A percentile compares a stretch with the other conserved stretches of the same genome.
Evolutionary conservation across 352 stramenopile genomes (phyloP).

Genomic region (Thalassiosira mediterranea): DNA sequence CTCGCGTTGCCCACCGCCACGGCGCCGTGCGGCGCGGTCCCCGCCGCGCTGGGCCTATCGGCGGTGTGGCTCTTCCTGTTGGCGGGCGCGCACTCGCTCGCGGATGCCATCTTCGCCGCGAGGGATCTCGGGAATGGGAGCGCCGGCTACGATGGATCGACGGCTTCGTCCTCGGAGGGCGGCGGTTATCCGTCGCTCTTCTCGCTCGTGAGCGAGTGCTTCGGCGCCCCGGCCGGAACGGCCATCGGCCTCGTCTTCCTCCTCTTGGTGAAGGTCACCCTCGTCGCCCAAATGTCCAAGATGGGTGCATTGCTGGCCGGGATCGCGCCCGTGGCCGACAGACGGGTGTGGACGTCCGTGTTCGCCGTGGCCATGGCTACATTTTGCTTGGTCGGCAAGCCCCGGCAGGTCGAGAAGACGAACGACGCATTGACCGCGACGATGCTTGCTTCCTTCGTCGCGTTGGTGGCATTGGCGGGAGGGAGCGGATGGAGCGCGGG

Average conservation of each 20-base stretch:
- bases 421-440: constrained; percentile 31
- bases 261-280: constrained; percentile 41
- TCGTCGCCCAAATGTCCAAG: constrained; percentile 52
- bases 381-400: constrained; percentile 13
- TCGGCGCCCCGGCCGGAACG: constrained; percentile 15
- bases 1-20: constrained; percentile 53
- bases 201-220: constrained; percentile 29
- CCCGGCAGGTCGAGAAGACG: constrained; percentile 19
- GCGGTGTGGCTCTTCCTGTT: constrained; percentile 54
- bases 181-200: constrained; percentile 20
- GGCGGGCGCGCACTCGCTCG: constrained; percentile 21
- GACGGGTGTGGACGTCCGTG: constrained; percentile 5
- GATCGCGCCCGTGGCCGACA: constrained; percentile 1
- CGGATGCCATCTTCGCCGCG: constrained; percentile 37
- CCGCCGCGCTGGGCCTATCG: constrained; percentile 39
- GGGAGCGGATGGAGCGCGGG: constrained; percentile 21
- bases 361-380: constrained; percentile 14
- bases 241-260: constrained; percentile 35
- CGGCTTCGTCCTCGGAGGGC: too few species aligned
- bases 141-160: background rate
- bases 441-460: constrained; percentile 31
- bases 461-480: constrained; percentile 22
- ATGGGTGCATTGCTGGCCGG: constrained; percentile 27
- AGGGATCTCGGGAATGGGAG: constrained; percentile 2
- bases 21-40: constrained; percentile 41